phyloP scores from a whole-genome alignment of 2,329 filamentous ascomycete species.

The Venturia aucupariae region DNA sequence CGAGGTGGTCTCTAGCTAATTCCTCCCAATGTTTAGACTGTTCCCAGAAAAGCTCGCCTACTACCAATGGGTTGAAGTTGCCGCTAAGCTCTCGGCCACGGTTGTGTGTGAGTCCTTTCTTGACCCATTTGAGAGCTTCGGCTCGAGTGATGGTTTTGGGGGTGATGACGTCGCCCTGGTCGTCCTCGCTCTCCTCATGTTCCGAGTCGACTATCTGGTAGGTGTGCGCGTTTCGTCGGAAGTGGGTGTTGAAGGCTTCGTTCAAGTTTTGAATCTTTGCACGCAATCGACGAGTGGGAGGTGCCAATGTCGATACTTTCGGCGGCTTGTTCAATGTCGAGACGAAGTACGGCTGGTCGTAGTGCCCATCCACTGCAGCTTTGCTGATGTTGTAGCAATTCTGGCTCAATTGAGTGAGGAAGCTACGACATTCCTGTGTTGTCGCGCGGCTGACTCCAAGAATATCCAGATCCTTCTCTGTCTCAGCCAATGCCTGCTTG shows the following conservation, averaged over 20 bases:
- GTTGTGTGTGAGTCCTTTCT: constrained; percentile 31
- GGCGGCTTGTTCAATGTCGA: constrained; percentile 15
- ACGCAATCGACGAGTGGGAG: constrained; percentile 39
- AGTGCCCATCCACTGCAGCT: constrained; percentile 29
- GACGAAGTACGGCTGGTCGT: constrained; percentile 27
- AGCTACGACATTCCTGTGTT: constrained; percentile 27
- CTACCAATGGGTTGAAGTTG: constrained; percentile 50
- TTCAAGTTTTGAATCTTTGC: constrained; percentile 46
- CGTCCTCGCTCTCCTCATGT: background rate
- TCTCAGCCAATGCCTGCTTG: constrained; percentile 17
- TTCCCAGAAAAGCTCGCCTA: constrained; percentile 50
- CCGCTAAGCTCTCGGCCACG: constrained; percentile 51
- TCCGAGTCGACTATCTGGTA: constrained; percentile 22
- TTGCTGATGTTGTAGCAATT: constrained; percentile 30
- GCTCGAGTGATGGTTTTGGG: constrained; percentile 19
- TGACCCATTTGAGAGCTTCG: constrained; percentile 34
- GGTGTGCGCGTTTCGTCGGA: constrained; percentile 35
- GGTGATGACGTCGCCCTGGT: background rate
- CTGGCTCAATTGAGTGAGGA: constrained; percentile 30
- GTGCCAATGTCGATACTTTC: constrained; percentile 14
- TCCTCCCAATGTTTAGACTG: constrained; percentile 47
- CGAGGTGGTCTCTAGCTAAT: constrained; percentile 30
- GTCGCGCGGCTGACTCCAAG: constrained; percentile 21
- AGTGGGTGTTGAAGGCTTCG: constrained; percentile 36
- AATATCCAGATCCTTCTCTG: background rate